phyloP scores from a whole-genome alignment of 179 eudicot species.

The Sideroxylon spinosum region DNA sequence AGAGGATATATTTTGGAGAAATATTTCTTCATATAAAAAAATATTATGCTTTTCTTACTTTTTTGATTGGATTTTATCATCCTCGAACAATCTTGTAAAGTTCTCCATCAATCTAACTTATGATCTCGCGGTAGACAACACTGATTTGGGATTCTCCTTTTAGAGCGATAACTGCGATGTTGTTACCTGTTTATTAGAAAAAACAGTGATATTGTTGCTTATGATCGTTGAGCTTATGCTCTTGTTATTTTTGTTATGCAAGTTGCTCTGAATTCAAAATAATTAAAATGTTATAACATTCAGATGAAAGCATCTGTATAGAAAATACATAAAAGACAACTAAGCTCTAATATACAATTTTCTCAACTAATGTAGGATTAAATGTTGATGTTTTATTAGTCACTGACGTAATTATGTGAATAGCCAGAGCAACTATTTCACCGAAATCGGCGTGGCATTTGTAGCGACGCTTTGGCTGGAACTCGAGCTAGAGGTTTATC shows the following conservation, averaged over 20 bases:
- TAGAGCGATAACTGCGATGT: not conserved
- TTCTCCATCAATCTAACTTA: no score
- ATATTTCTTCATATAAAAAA: no score
- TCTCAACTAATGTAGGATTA: not conserved
- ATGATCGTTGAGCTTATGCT: not conserved
- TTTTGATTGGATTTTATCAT: no score
- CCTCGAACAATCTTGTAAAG: no score
- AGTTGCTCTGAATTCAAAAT: not conserved
- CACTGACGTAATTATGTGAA: conserved; percentile 23
- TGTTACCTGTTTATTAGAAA: no score
- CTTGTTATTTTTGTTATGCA: not conserved
- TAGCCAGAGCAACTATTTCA: conserved; percentile 95
- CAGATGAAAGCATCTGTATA: not conserved
- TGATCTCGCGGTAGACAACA: no score
- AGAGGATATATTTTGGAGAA: no score
- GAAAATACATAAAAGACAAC: not conserved
- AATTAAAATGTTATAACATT: not conserved
- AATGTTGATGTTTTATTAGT: conserved; percentile 7
- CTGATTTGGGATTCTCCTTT: not conserved
- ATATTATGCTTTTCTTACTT: no score
- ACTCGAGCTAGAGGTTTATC: conserved; percentile 84
- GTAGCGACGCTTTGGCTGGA: conserved; percentile 93
- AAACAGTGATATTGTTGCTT: not conserved
- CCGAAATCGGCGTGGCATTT: conserved; percentile 55
- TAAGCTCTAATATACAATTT: conserved; percentile 1